Conservation (phyloP, 495 filamentous ascomycete species). For the Podospora fimiseda region DNA sequence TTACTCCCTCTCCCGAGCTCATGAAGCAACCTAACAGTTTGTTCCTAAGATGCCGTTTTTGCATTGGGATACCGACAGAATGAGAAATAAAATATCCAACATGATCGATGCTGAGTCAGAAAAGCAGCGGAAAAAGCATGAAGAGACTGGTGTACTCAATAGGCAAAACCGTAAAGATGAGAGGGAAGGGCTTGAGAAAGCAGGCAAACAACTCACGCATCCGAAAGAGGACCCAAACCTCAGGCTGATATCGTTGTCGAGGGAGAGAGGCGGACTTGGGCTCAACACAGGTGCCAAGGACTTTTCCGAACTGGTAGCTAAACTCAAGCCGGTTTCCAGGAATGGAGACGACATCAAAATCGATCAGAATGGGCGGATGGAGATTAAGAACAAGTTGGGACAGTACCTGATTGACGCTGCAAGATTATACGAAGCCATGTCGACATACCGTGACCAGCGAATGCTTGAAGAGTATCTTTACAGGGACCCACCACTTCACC, state of each 20-base stretch:
- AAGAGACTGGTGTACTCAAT: neutral
- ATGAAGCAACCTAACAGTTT: neutral
- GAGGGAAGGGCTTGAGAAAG: neutral
- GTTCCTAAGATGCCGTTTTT: slow-evolving; percentile 55
- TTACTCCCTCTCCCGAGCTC: neutral
- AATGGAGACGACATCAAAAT: neutral
- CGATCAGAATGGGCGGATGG: slow-evolving; percentile 21
- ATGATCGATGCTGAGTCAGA: slow-evolving; percentile 10
- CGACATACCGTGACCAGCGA: slow-evolving; percentile 47
- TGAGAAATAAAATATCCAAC: slow-evolving; percentile 26
- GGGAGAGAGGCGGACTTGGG: neutral
- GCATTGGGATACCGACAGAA: slow-evolving; percentile 56
- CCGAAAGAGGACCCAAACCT: neutral
- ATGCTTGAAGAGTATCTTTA: slow-evolving; percentile 54
- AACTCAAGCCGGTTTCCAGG: neutral
- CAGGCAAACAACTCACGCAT: neutral
- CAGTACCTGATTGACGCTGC: slow-evolving; percentile 35
- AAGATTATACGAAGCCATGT: slow-evolving; percentile 34
- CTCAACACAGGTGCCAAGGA: neutral
- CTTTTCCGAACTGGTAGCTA: neutral
- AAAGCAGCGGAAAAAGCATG: slow-evolving; percentile 2
- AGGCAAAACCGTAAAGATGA: neutral
- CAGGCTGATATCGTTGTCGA: neutral
- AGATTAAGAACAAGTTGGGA: slow-evolving; percentile 26
- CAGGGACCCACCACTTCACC: slow-evolving; percentile 53